Evolutionary conservation across 1,139 yeast genomes (phyloP), one percentile per base, ranked within the genome.

Genomic region (Schizosaccharomyces versatilis): DNA sequence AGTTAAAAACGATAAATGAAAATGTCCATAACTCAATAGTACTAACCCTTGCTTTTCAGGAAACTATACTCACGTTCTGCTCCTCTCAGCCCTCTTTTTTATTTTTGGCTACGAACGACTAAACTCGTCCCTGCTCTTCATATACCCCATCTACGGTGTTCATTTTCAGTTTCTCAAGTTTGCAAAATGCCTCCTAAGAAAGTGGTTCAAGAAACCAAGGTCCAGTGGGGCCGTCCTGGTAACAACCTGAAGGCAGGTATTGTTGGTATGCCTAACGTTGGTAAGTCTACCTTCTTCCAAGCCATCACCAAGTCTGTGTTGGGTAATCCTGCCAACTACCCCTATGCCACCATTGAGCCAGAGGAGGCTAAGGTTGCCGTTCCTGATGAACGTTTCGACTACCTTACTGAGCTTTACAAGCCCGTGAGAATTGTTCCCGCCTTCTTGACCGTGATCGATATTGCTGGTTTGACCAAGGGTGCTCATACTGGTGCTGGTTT

Each of bases 361-460:
- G 98, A 90, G 74, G 98, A 90, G 73, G 97, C 98, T 54, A 78
- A 95, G 69, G 95, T 88, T 59, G 81, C 83, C 65, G 98, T 90
- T 57, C 98, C 98, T 62, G 86, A 96, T 52, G 77, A 84, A 60
- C 80, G 95, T 69, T 81, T 90, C 66, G 94, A 86, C 66, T 75
- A 74, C 64, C 75, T 85, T 62, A 74, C 78, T 64, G 76, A 77
- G 55, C 69, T 80, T 65, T 85, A 83, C 74, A 79, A 82, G 71
- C 93, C 95, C 57, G 80, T 81, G 66, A 76, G 84, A 59, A 83
- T 80, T 67, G 93, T 90, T 58, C 97, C 96, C 57, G 97, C 98
- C 24, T 82, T 75, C 68, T 80, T 88, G 74, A 88, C 96, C 60
- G 80, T 90, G 59, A 88, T 85, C 67, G 98, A 90, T 72, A 90